A percentile compares a stretch with the other conserved stretches of the same genome.
phyloP scores from a whole-genome alignment of 2,329 filamentous ascomycete species.

The Cryphonectria naterciae region DNA sequence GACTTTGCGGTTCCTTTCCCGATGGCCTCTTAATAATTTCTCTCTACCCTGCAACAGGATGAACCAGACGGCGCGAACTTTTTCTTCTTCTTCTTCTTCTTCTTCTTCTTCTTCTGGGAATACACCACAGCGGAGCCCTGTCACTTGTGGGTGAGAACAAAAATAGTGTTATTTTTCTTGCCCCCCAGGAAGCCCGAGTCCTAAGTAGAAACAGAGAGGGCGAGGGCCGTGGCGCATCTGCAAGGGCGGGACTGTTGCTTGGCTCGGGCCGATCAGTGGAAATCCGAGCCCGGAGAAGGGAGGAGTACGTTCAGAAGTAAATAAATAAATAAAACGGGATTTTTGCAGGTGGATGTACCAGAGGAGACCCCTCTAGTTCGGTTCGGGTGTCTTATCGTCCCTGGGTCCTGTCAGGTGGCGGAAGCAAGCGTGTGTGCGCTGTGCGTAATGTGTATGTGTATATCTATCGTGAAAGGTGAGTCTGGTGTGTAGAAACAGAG shows the following conservation, averaged over 20 bases:
- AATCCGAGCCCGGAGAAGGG: not conserved
- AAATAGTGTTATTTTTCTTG: not conserved
- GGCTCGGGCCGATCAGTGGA: constrained; percentile 2
- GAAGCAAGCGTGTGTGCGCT: not conserved
- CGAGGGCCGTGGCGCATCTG: constrained; percentile 6
- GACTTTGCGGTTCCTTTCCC: constrained; percentile 10
- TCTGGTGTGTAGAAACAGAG: not conserved
- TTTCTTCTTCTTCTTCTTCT: not conserved
- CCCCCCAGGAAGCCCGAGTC: not conserved
- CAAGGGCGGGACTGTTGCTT: not conserved
- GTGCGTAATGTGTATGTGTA: not conserved
- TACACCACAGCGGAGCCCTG: not conserved
- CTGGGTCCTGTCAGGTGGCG: not conserved
- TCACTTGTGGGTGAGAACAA: not conserved
- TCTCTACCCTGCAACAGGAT: constrained; percentile 3
- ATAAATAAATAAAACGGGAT: not conserved
- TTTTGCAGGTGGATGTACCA: constrained; percentile 5
- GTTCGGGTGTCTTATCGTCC: not conserved
- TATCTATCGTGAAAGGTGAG: not conserved
- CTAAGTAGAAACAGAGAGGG: constrained; percentile 1
- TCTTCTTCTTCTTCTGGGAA: not conserved
- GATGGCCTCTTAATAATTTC: not conserved
- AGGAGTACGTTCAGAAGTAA: not conserved
- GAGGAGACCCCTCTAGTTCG: not conserved
- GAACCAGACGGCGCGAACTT: not conserved